Conservation (phyloP, 2,329 filamentous ascomycete species). For the Trichoderma atroviride region DNA sequence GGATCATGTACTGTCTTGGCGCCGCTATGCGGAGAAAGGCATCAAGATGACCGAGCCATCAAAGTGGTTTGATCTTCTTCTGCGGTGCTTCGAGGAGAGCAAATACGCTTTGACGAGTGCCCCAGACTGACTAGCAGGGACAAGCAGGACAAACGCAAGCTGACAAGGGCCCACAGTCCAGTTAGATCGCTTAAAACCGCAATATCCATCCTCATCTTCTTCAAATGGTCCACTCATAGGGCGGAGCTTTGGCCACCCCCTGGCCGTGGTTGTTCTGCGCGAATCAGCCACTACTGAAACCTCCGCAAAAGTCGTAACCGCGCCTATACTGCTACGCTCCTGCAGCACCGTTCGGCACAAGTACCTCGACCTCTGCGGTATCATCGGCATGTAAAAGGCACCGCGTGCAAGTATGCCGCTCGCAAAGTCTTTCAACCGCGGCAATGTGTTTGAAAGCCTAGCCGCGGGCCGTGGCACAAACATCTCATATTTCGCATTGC, state of each 20-base stretch:
- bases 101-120: neutral
- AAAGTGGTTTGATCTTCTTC: neutral
- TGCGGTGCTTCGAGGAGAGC: neutral
- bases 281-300: neutral
- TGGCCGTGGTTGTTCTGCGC: conserved; percentile 9
- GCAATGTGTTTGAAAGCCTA: neutral
- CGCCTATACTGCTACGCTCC: neutral
- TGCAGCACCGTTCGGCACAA: neutral
- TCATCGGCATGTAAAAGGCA: neutral
- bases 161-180: conserved; percentile 3
- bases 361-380: neutral
- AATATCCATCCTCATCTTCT: conserved; percentile 15
- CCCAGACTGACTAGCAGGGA: conserved; percentile 5
- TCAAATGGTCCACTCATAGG: conserved; percentile 22
- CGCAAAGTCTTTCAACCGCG: neutral
- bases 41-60: neutral
- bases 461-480: neutral
- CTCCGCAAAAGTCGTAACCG: conserved; percentile 1
- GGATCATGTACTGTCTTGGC: neutral
- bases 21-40: neutral
- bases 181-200: conserved; percentile 16
- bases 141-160: conserved; percentile 1
- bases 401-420: neutral
- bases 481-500: neutral
- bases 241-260: conserved; percentile 20